Evolutionary conservation across 768 basidiomycete species (phyloP), one percentile per base, ranked within the genome.

Genomic region (Kwoniella mangroviensis): DNA sequence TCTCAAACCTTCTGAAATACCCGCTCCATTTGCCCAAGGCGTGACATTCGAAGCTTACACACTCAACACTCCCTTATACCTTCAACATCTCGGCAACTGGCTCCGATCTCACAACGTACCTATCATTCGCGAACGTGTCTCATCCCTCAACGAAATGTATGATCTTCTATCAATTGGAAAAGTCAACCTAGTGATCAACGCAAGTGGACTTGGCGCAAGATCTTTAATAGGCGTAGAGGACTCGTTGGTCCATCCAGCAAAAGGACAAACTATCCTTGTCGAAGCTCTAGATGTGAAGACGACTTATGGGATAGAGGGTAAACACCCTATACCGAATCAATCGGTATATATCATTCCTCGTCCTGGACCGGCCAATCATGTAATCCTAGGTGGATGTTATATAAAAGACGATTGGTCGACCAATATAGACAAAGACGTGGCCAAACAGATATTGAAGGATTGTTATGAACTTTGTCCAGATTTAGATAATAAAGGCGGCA

Each of bases 141-240:
- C 75, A n/a, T 86, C 85, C 51, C 70, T 89, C 58, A 86, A 85
- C 62, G 86, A 89, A 62, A 85, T 86, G 7, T 85, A 85, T 51
- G 79, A 81, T 21, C 52, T 85, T 1, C 83, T 84, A 0, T 84
- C 84, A 1, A 64, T 79, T 4, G 72, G 79, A 17, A 84, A 70
- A 13, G 77, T 79, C 11, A 49, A 84, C 41, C 75, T 87, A 26
- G 82, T 90, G n/a, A 82, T 90, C 66, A 90, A 90, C 67, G 88
- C 88, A 2, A 86, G 87, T 0, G 86, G 86, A 10, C 84, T 90
- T 3, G 89, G 88, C 1, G 88, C 93, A 9, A 86, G 88, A 53
- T 89, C 88, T 28, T 86, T 96, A 53, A 88, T 92, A 17, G 94
- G 93, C 4, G 88, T 96, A 1, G 89, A 93, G 75, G 94, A 98